Conservation (phyloP, 2,329 filamentous ascomycete species). For the Alternaria gansuensis region DNA sequence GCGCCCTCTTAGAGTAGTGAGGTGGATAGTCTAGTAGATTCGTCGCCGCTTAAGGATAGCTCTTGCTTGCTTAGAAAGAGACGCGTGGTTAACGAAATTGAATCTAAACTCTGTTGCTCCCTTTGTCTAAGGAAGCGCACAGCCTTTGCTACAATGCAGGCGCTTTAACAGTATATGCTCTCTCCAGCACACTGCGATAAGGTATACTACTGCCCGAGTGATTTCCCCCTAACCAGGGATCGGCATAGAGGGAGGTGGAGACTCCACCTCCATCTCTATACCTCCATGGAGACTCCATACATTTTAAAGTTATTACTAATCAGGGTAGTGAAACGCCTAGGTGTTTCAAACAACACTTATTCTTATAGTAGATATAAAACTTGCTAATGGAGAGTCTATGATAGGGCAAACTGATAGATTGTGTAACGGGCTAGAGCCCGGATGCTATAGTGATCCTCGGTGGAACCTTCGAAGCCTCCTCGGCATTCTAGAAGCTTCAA, state of each 20-base stretch:
- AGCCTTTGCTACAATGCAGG: conserved; percentile 7
- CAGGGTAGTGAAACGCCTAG: no score
- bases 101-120: neutral
- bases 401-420: neutral
- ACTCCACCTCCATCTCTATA: neutral
- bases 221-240: no score
- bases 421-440: conserved; percentile 7
- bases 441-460: conserved; percentile 9
- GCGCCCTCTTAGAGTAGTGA: conserved; percentile 5
- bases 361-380: no score
- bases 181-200: conserved; percentile 5
- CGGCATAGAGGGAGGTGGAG: conserved; percentile 14
- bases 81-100: no score
- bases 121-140: conserved; percentile 3
- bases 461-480: conserved; percentile 8
- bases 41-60: conserved; percentile 10
- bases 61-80: conserved; percentile 1
- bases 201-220: conserved; percentile 4
- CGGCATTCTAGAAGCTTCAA: neutral
- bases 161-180: conserved; percentile 1
- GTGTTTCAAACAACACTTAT: no score
- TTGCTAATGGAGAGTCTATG: no score
- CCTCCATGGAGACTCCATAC: no score
- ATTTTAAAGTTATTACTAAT: no score
- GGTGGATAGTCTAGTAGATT: conserved; percentile 4